phyloP scores from a whole-genome alignment of 768 basidiomycete species.

The Astraeus odoratus region DNA sequence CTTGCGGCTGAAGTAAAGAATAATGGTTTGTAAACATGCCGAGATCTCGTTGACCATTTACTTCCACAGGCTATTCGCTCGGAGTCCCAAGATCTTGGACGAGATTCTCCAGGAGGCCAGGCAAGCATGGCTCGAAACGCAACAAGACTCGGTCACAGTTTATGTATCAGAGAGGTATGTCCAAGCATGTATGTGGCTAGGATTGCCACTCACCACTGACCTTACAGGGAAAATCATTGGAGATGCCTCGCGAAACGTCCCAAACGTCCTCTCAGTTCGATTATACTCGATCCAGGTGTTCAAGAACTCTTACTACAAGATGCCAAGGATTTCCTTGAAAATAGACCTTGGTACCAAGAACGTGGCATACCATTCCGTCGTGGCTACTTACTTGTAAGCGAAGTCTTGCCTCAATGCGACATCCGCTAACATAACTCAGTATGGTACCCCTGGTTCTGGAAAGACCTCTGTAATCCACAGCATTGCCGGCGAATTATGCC shows the following conservation, averaged over 20 bases:
- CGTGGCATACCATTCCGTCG: constrained; percentile 79
- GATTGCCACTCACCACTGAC: constrained; percentile 5
- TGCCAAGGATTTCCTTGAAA: constrained; percentile 61
- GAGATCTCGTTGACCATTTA: background rate
- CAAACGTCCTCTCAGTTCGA: constrained; percentile 60
- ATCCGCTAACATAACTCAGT: constrained; percentile 24
- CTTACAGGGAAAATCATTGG: constrained; percentile 40
- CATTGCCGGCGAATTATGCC: constrained; percentile 68
- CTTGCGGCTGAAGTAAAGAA: constrained; percentile 16
- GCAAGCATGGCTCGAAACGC: constrained; percentile 41
- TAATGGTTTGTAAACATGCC: background rate
- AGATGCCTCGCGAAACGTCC: constrained; percentile 47
- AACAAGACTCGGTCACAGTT: constrained; percentile 45
- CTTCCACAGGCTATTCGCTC: constrained; percentile 41
- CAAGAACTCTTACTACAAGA: constrained; percentile 61
- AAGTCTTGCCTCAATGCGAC: background rate
- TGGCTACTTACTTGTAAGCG: constrained; percentile 58
- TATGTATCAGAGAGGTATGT: constrained; percentile 41
- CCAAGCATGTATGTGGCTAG: background rate
- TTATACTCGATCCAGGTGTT: constrained; percentile 65
- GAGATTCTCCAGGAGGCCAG: constrained; percentile 50
- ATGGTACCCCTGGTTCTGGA: constrained; percentile 71
- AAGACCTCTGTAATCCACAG: constrained; percentile 76
- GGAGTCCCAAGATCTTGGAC: constrained; percentile 38
- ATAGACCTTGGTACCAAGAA: constrained; percentile 65